Evolutionary conservation across 805 yeast species (phyloP).

Genomic region (Cyberlindnera mrakii): DNA sequence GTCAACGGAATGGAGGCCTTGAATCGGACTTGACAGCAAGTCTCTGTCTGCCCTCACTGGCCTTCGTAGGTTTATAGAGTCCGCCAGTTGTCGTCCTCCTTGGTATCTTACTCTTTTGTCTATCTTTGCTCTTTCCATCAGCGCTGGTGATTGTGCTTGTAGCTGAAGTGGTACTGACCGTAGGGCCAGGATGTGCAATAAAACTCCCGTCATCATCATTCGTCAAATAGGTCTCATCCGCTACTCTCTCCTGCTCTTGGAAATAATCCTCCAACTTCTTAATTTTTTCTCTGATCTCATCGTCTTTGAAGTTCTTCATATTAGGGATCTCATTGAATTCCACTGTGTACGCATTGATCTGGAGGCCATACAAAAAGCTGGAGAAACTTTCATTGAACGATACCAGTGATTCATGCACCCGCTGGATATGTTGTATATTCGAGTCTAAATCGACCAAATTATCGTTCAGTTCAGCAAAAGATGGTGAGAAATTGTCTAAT

Average conservation of each 20-base stretch:
- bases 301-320: conserved; percentile 7
- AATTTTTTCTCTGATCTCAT: conserved; percentile 18
- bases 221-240: conserved; percentile 26
- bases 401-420: conserved; percentile 55
- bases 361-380: conserved; percentile 69
- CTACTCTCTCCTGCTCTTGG: conserved; percentile 6
- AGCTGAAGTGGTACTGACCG: background rate
- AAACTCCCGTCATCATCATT: conserved; percentile 28
- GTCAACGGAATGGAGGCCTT: conserved; percentile 22
- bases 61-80: conserved; percentile 16
- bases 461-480: conserved; percentile 41
- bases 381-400: conserved; percentile 75
- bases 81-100: conserved; percentile 7
- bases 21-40: conserved; percentile 9
- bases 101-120: conserved; percentile 7
- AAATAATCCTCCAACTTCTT: conserved; percentile 15
- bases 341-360: conserved; percentile 85
- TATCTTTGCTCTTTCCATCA: background rate
- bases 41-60: conserved; percentile 18
- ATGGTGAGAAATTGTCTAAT: conserved; percentile 35
- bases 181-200: conserved; percentile 21
- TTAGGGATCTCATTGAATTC: conserved; percentile 41
- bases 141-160: background rate
- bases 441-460: conserved; percentile 49
- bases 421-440: conserved; percentile 50